phyloP scores from a whole-genome alignment of 2,329 filamentous ascomycete species.

The Sporothrix variecibatus region DNA sequence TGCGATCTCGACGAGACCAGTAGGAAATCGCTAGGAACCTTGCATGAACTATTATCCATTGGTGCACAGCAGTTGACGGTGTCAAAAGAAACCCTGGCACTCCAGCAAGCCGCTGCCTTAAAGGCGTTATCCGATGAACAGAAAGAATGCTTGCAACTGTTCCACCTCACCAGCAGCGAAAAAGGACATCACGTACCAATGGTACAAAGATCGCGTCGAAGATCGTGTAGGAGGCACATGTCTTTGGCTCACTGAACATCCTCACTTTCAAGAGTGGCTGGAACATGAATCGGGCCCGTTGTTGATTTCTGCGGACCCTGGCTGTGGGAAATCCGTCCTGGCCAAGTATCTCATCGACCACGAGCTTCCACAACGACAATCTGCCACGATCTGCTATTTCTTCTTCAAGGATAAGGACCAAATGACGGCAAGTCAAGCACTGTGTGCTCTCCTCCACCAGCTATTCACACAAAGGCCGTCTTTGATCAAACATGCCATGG shows the following conservation, averaged over 20 bases:
- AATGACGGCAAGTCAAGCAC: constrained; percentile 39
- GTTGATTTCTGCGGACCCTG: constrained; percentile 44
- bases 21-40: not conserved
- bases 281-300: constrained; percentile 35
- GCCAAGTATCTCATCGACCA: constrained; percentile 40
- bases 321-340: constrained; percentile 44
- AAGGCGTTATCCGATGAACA: not conserved
- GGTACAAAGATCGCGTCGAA: constrained; percentile 37
- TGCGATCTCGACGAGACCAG: constrained; percentile 19
- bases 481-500: constrained; percentile 40
- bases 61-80: not conserved
- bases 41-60: not conserved
- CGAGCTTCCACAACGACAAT: constrained; percentile 28
- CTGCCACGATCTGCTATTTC: constrained; percentile 43
- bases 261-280: constrained; percentile 38
- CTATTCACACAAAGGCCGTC: constrained; percentile 38
- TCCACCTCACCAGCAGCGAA: not conserved
- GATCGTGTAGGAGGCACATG: constrained; percentile 37
- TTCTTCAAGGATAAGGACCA: constrained; percentile 47
- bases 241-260: constrained; percentile 39
- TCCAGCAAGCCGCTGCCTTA: not conserved
- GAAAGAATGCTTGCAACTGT: not conserved
- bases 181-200: constrained; percentile 35
- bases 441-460: constrained; percentile 46
- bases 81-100: not conserved